Evolutionary conservation across 768 basidiomycete genomes (phyloP), one percentile per base, ranked within the genome.

Genomic region (Pleurotus tuber-regium): DNA sequence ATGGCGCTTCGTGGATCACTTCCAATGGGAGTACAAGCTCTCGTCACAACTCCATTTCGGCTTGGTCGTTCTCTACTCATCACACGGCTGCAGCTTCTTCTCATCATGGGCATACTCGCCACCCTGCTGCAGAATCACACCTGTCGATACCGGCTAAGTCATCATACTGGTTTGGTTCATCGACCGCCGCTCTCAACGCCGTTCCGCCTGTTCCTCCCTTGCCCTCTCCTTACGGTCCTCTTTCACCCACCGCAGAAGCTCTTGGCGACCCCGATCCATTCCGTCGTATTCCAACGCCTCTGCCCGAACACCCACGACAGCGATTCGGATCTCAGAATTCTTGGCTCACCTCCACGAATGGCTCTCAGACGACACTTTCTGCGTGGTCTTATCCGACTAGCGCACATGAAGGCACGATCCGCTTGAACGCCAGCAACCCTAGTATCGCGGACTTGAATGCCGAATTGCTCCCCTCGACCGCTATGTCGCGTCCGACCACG

Each of bases 1-100:
- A 89, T 57, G 86, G 87, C 44, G 81, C 80, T 43, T 88, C 87
- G n/a, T 89, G 88, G 87, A 80, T 90, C 54, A 87, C 88, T 0
- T 89, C 87, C 42, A 75, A 78, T 36, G 72, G 80, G 4, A 73
- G 73, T 56, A 73, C 72, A 14, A 75, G 78, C 49, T 80, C 79
- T 26, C 74, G 73, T 38, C 78, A 69, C 51, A 75, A 78, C 38
- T 86, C 86, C 1, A 63, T 80, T 23, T 89, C 86, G 6, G 78
- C 78, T 14, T 88, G 85, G 79, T 87, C 86, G 1, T 86, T 87
- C 66, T 84, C 85, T 1, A 87, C 86, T 1, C 80, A 82, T 59
- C 77, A 82, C 42, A 81, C 82, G 18, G 36, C 41, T 2, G 61
- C 55, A 16, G 66, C 64, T 9, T 70, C 71, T 29, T 65, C 66